Evolutionary conservation across 75 land plant species (phyloP).

Genomic region (Cryptomeria japonica): DNA sequence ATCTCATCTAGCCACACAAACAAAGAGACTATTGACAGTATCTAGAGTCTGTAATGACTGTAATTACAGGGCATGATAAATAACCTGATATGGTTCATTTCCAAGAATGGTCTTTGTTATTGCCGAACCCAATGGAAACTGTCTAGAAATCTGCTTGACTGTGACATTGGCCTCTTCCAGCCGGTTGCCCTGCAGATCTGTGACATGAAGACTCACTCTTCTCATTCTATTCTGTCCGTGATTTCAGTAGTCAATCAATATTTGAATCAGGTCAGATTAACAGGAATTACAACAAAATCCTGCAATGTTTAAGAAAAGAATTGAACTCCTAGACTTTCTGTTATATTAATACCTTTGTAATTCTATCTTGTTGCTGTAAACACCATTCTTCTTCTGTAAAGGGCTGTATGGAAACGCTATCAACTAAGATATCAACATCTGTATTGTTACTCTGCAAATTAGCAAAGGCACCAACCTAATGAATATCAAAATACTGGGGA

Average conservation of each 20-base stretch:
- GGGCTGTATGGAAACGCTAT: conserved; percentile 67
- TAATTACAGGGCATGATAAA: neutral
- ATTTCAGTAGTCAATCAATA: neutral
- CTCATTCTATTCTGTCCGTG: conserved; percentile 53
- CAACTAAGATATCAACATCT: conserved; percentile 31
- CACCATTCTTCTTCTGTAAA: conserved; percentile 71
- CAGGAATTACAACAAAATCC: neutral
- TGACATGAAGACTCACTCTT: conserved; percentile 50
- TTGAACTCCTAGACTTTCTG: too few species aligned
- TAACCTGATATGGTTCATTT: conserved; percentile 67
- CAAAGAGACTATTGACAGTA: neutral
- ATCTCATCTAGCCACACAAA: neutral
- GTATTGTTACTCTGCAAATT: conserved; percentile 27
- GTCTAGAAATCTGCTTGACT: conserved; percentile 45
- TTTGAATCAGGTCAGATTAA: neutral
- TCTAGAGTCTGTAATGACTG: neutral
- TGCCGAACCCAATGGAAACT: conserved; percentile 85
- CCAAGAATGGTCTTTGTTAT: conserved; percentile 64
- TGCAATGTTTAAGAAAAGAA: neutral
- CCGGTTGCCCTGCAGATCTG: conserved; percentile 45
- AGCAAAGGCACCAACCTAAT: neutral
- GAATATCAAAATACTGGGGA: neutral
- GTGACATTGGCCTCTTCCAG: conserved; percentile 37
- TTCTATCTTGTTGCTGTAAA: conserved; percentile 39
- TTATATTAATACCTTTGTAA: conserved; percentile 18